Base-by-base conservation (phyloP, 306 rosid genomes). In the Cucumis hystrix region DNA sequence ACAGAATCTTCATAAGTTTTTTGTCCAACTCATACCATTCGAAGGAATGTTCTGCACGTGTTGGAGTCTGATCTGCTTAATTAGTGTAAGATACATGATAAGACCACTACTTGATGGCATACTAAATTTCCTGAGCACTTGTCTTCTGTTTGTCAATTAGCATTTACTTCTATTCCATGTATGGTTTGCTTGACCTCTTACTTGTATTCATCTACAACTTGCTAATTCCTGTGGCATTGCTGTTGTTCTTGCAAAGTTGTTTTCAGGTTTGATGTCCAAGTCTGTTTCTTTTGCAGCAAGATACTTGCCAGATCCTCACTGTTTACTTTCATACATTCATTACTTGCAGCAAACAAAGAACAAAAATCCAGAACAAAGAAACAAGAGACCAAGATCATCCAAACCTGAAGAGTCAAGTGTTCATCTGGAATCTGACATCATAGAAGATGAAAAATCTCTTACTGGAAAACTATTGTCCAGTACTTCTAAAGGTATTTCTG, bases 341-440 rank as follows among this genome's bases (percentile, higher is more conserved):
- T 74, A 77, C 83, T 72, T 72, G 66, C 81, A 39, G 74, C 80
- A 33, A 72, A 86, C 78, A 30, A 47, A 82, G 73, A 62, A 43
- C 66, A 56, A 84, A 80, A 82, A 20, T 71, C 66, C 76, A 47
- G 86, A 84, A 68, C 84, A 77, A 79, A 76, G 77, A 81, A 85
- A 83, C 41, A 75, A 69, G 83, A 78, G 61, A 78, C 75, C 79
- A 41, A 80, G 86, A 78, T 77, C 90, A 57, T 85, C 87, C 64
- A 78, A 68, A 79, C 71, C 82, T n/a, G 89, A 69, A 84, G 87
- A 83, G 77, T 85, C 87, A 66, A 80, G 79, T 78, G 81, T 77
- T 59, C 62, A 37, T 78, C 75, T 79, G 65, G 45, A 64, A 69
- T 52, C 55, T 13, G 79, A 66, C 77, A 75, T 84, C 60, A 21